Percentiles rank a stretch among this genome's conserved stretches.
These are phyloP conservation scores for Fusarium hainanense DNA, from an alignment of 2,329 filamentous ascomycete species.

Conservation along the genomic window DNA sequence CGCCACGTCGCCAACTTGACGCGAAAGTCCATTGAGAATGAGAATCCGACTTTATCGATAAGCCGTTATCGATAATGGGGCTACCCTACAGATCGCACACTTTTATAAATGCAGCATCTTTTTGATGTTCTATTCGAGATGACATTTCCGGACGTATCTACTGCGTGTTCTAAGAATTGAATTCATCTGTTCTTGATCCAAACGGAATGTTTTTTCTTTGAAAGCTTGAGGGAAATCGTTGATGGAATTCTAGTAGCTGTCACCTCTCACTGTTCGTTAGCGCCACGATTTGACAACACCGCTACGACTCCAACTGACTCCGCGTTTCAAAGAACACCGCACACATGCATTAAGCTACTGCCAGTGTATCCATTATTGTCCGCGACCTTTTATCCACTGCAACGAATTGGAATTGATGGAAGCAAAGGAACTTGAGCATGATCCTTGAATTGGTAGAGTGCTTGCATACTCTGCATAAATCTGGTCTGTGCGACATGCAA, in stretches of 20 bases:
- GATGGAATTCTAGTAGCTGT: accelerated
- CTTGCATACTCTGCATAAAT: conserved; percentile 6
- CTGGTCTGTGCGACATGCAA: conserved; percentile 1
- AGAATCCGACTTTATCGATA: not conserved
- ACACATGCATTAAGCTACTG: not conserved
- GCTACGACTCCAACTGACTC: not conserved
- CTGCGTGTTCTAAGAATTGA: not conserved
- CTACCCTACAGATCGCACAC: not conserved
- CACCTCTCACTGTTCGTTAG: accelerated
- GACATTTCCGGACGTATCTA: accelerated
- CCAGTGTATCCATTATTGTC: not conserved
- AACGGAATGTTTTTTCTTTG: too few species aligned
- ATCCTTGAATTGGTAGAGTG: conserved; percentile 6
- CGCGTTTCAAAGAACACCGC: not conserved
- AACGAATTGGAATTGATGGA: not conserved
- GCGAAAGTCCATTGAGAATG: not conserved
- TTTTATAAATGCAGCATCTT: not conserved
- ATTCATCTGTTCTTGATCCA: too few species aligned
- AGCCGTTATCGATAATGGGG: accelerated
- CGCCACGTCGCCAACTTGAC: not conserved
- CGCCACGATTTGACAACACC: not conserved
- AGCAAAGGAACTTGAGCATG: not conserved
- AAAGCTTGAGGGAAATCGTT: too few species aligned
- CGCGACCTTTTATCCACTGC: too few species aligned
- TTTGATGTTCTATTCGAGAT: not conserved